Evolutionary conservation across 2,329 filamentous ascomycete genomes (phyloP), one percentile per base, ranked within the genome.

Genomic region (Nemania sp.): DNA sequence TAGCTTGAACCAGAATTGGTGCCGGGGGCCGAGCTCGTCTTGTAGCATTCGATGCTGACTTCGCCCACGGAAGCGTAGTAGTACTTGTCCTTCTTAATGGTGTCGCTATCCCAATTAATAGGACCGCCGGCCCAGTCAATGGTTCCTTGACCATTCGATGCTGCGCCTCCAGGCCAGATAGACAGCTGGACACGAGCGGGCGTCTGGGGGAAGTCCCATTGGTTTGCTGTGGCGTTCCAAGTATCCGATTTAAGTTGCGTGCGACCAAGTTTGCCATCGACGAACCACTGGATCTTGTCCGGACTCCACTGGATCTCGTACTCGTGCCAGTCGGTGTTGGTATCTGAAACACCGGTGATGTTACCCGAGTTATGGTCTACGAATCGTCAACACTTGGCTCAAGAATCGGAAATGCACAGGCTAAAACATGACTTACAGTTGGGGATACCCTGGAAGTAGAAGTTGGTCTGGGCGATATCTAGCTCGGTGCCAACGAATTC

Each of bases 221-320:
- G 86, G 73, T 92, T 88, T 53, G 84, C 75, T 6, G 90, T 95
- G 11, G 78, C 75, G 75, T 99, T 97, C 85, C 88, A 97, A 11
- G 94, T 97, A 31, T 91, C 83, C 14, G 81, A 78, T 69, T 87
- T 86, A 70, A 91, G 80, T 70, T 91, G 79, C 20, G 83, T 87
- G 57, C 94, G 90, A 60, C 87, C 83, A 23, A 86, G 79, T 49
- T 88, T 77, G 68, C 91, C 93, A 69, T 99, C 91, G 43, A 99
- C 81, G 54, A 83, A 81, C 94, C 94, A 99, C 53, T 84, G 87
- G 61, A 97, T 86, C 60, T 81, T 74, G 61, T 97, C 93, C 11
- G 91, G 90, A 2, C 86, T 88, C 94, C 94, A 99, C 71, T 91
- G 86, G 67, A 99, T 88, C 70, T 93, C 90, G 75, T 97, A 99